phyloP scores from a whole-genome alignment of 2,329 filamentous ascomycete genomes.

The Sporothrix pseudoabietina region DNA sequence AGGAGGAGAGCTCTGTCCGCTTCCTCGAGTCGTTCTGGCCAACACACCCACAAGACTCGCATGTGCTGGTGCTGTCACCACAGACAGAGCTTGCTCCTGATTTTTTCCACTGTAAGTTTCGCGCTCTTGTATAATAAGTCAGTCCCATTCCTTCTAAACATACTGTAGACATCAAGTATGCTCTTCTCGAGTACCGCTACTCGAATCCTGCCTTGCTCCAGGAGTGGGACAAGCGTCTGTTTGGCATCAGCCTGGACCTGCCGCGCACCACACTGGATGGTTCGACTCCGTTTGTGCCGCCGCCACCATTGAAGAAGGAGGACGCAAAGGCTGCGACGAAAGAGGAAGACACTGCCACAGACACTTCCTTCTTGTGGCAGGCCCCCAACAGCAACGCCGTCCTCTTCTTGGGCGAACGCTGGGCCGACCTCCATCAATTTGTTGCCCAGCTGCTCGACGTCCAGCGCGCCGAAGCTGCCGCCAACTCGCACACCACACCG shows the following conservation, averaged over 20 bases:
- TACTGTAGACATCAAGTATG: conserved; percentile 69
- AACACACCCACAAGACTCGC: conserved; percentile 60
- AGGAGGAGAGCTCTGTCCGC: conserved; percentile 71
- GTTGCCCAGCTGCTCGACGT: conserved; percentile 63
- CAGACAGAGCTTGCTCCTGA: conserved; percentile 76
- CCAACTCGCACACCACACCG: neutral
- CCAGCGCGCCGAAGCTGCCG: conserved; percentile 43
- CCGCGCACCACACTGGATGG: conserved; percentile 66
- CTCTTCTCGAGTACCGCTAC: conserved; percentile 75
- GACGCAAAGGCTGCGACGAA: neutral
- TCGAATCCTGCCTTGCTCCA: conserved; percentile 53
- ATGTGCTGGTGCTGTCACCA: conserved; percentile 82
- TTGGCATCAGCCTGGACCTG: conserved; percentile 79
- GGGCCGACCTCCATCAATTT: conserved; percentile 83
- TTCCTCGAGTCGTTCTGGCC: conserved; percentile 92
- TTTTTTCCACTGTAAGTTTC: conserved; percentile 71
- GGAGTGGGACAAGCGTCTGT: conserved; percentile 57
- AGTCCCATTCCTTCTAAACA: neutral
- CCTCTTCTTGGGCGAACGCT: conserved; percentile 81
- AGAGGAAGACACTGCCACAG: conserved; percentile 36
- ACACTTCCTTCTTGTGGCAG: conserved; percentile 77
- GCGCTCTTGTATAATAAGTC: neutral
- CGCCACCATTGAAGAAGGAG: conserved; percentile 36
- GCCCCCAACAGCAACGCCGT: conserved; percentile 79
- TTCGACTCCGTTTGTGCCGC: conserved; percentile 56